A percentile compares a stretch with the other conserved stretches of the same genome.
These are phyloP conservation scores for Psilocybe sp. DNA, from an alignment of 768 basidiomycete species.

Conservation along the genomic window DNA sequence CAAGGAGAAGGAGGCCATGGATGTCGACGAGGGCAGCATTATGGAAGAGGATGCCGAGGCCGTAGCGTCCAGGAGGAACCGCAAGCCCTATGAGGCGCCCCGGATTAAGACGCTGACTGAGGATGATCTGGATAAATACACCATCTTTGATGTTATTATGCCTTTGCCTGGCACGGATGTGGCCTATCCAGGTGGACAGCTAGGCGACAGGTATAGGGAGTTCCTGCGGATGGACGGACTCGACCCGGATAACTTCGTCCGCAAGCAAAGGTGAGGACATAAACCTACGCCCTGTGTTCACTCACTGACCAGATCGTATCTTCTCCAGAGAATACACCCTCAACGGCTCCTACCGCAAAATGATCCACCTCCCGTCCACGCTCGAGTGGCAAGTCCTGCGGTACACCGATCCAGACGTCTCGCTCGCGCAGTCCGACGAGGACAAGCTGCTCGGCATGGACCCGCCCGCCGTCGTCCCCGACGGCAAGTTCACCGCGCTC, in stretches of 20 bases:
- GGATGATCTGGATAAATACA: slow-evolving; percentile 76
- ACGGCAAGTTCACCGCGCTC: slow-evolving; percentile 85
- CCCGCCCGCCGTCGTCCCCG: slow-evolving; percentile 57
- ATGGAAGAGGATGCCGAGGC: slow-evolving; percentile 20
- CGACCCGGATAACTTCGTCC: slow-evolving; percentile 83
- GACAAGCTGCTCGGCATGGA: slow-evolving; percentile 85
- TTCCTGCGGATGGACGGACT: slow-evolving; percentile 84
- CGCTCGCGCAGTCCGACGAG: slow-evolving; percentile 93
- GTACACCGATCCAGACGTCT: slow-evolving; percentile 92
- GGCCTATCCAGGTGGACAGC: slow-evolving; percentile 81
- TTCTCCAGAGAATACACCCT: slow-evolving; percentile 80
- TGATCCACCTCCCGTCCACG: slow-evolving; percentile 81
- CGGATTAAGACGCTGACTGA: slow-evolving; percentile 76
- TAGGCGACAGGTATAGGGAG: slow-evolving; percentile 84
- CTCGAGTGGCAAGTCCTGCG: slow-evolving; percentile 78
- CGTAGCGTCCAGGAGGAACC: slow-evolving; percentile 30
- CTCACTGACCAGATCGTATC: slow-evolving; percentile 2
- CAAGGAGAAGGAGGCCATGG: slow-evolving; percentile 30
- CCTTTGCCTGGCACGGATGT: slow-evolving; percentile 96
- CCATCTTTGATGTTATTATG: slow-evolving; percentile 94
- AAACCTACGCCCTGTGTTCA: too few relatives aligned
- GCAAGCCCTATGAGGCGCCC: slow-evolving; percentile 62
- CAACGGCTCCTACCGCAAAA: slow-evolving; percentile 90
- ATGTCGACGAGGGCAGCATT: slow-evolving; percentile 27
- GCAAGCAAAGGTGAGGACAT: slow-evolving; percentile 83